Percentiles rank a stretch among this genome's conserved stretches.
Evolutionary conservation across 164 flowering plant species (phyloP).

Genomic region (Sedum album): DNA sequence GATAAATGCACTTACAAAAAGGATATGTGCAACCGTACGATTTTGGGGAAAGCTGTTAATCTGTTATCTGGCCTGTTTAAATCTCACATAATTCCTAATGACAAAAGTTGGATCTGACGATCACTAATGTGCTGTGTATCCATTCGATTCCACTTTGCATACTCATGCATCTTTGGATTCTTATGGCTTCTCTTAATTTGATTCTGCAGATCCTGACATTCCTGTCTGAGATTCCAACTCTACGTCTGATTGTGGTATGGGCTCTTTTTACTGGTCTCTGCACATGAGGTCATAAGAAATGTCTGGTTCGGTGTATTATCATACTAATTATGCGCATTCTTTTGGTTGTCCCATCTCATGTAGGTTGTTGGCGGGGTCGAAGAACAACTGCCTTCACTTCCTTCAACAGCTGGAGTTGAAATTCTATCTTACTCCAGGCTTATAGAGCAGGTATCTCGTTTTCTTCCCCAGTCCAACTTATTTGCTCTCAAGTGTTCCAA

Average conservation of each 20-base stretch:
- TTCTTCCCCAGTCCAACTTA: not conserved
- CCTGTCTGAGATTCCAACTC: constrained; percentile 62
- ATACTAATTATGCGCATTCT: not conserved
- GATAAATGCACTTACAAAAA: not conserved
- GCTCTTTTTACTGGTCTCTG: not conserved
- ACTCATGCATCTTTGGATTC: not conserved
- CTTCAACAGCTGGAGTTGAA: constrained; percentile 44
- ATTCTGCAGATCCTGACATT: constrained; percentile 53
- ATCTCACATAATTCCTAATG: too few species aligned
- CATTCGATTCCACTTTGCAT: not conserved
- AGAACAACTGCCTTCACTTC: constrained; percentile 38
- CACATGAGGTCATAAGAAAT: not conserved
- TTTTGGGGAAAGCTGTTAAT: too few species aligned
- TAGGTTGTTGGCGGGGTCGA: constrained; percentile 49
- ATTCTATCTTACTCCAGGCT: constrained; percentile 54
- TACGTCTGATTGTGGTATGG: constrained; percentile 70
- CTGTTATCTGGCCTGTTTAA: not conserved
- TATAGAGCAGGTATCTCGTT: constrained; percentile 41
- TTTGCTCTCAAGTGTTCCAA: not conserved
- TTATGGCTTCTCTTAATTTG: constrained; percentile 1
- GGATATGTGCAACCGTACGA: too few species aligned
- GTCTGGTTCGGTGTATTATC: not conserved
- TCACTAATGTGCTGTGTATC: not conserved
- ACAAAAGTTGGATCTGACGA: not conserved
- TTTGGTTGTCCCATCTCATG: not conserved